phyloP scores from a whole-genome alignment of 352 stramenopile genomes.

The Bremia lactucae region DNA sequence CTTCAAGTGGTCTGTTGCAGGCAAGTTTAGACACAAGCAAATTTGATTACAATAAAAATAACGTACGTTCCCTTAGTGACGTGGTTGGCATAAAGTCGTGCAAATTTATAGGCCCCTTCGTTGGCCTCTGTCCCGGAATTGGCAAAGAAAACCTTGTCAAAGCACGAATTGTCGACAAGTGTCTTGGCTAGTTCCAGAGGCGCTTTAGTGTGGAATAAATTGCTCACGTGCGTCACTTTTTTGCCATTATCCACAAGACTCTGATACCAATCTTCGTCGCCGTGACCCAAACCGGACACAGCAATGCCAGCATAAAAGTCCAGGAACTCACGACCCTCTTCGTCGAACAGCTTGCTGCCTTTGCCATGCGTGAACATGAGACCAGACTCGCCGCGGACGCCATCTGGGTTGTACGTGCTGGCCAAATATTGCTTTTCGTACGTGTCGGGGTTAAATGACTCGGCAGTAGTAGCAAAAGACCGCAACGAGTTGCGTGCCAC shows the following conservation, averaged over 20 bases:
- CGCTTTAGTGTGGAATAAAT: constrained; percentile 94
- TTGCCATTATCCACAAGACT: constrained; percentile 51
- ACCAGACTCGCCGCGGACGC: constrained; percentile 50
- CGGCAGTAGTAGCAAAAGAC: constrained; percentile 19
- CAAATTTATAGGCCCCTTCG: constrained; percentile 83
- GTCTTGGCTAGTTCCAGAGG: constrained; percentile 90
- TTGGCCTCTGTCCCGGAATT: constrained; percentile 92
- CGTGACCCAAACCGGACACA: constrained; percentile 80
- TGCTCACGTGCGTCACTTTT: constrained; percentile 91
- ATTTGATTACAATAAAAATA: not conserved
- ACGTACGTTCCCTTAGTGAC: constrained; percentile 60
- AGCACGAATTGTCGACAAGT: constrained; percentile 92
- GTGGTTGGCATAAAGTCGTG: constrained; percentile 62
- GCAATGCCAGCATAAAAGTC: constrained; percentile 94
- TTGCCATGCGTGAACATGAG: constrained; percentile 82
- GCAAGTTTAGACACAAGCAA: not conserved
- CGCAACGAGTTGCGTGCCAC: constrained; percentile 6
- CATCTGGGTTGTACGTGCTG: constrained; percentile 73
- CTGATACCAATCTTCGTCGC: constrained; percentile 79
- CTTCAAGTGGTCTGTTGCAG: constrained; percentile 40
- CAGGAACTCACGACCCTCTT: constrained; percentile 68
- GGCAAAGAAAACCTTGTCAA: constrained; percentile 98
- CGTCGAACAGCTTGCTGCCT: constrained; percentile 88
- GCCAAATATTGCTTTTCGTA: constrained; percentile 77
- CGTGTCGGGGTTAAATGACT: constrained; percentile 39